These are phyloP conservation scores for Gamarada debralockiae DNA, from an alignment of 495 filamentous ascomycete species.

Conservation along the genomic window DNA sequence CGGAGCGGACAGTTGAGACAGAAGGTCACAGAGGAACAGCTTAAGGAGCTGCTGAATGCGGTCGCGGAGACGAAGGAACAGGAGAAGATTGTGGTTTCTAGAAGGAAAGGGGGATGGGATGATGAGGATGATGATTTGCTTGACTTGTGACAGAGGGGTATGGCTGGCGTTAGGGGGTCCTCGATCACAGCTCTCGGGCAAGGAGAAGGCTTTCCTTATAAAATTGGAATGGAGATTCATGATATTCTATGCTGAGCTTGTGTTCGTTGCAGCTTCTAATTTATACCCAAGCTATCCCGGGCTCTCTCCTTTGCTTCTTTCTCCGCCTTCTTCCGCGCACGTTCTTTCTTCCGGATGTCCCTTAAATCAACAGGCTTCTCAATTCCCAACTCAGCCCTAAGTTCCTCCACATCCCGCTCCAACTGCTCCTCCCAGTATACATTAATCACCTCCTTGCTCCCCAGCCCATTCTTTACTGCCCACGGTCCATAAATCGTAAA, in stretches of 20 bases:
- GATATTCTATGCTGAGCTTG: not conserved
- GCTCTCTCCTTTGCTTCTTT: slow-evolving; percentile 43
- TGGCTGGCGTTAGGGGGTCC: not conserved
- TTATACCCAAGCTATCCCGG: slow-evolving; percentile 13
- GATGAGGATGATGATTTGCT: slow-evolving; percentile 67
- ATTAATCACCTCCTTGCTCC: slow-evolving; percentile 81
- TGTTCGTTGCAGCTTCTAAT: slow-evolving; percentile 7
- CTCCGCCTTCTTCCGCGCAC: slow-evolving; percentile 62
- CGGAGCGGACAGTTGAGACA: slow-evolving; percentile 78
- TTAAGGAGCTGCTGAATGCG: slow-evolving; percentile 85
- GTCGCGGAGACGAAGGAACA: slow-evolving; percentile 64
- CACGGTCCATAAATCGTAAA: slow-evolving; percentile 78
- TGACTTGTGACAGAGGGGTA: slow-evolving; percentile 10
- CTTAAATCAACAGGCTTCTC: slow-evolving; percentile 89
- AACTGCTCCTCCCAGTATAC: slow-evolving; percentile 98
- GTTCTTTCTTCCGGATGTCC: slow-evolving; percentile 66
- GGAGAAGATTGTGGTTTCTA: slow-evolving; percentile 77
- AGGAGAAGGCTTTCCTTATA: no score
- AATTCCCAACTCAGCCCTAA: slow-evolving; percentile 71
- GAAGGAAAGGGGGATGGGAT: slow-evolving; percentile 82
- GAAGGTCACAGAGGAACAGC: slow-evolving; percentile 88
- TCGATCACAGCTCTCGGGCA: no score
- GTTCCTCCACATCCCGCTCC: slow-evolving; percentile 74
- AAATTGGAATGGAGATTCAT: slow-evolving; percentile 1
- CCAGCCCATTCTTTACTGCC: slow-evolving; percentile 80